These are phyloP conservation scores for Pistacia vera DNA, from an alignment of 345 rosid genomes.

Conservation along the genomic window DNA sequence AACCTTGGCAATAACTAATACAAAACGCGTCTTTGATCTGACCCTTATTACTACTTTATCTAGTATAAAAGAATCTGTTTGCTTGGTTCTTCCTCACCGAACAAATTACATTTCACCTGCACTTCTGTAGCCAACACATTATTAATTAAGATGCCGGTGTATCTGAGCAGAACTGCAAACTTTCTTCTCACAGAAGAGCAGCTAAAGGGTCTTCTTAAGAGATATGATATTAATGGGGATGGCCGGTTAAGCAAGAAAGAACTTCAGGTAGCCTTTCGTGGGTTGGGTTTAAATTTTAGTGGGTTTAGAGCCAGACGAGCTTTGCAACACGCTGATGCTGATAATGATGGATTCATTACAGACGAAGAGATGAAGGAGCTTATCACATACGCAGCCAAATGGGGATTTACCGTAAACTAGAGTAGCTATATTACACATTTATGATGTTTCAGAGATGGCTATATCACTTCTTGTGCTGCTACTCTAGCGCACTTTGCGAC, in stretches of 20 bases:
- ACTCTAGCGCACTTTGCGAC: too few relatives aligned
- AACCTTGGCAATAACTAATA: too few relatives aligned
- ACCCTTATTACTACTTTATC: too few relatives aligned
- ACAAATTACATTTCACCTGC: too few relatives aligned
- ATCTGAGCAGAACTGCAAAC: neutral
- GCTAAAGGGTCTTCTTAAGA: neutral
- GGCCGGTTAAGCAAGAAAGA: slow-evolving; percentile 14
- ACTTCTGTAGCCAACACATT: too few relatives aligned
- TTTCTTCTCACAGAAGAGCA: neutral
- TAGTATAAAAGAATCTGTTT: too few relatives aligned
- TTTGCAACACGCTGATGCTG: slow-evolving; percentile 1
- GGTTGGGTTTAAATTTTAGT: neutral
- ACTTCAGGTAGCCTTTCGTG: neutral
- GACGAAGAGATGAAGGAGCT: slow-evolving; percentile 6
- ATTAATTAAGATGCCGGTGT: slow-evolving; percentile 2
- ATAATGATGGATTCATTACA: slow-evolving; percentile 2
- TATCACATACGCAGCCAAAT: neutral
- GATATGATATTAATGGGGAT: slow-evolving; percentile 4
- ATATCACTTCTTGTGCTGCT: too few relatives aligned
- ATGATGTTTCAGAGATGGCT: too few relatives aligned
- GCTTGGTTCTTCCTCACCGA: too few relatives aligned
- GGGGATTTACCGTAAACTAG: neutral
- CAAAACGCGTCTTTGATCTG: too few relatives aligned
- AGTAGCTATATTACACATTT: too few relatives aligned
- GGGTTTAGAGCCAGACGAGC: slow-evolving; percentile 4